Evolutionary conservation across 2,329 filamentous ascomycete genomes (phyloP), one percentile per base, ranked within the genome.

Genomic region (Pleoardoris graminearum): DNA sequence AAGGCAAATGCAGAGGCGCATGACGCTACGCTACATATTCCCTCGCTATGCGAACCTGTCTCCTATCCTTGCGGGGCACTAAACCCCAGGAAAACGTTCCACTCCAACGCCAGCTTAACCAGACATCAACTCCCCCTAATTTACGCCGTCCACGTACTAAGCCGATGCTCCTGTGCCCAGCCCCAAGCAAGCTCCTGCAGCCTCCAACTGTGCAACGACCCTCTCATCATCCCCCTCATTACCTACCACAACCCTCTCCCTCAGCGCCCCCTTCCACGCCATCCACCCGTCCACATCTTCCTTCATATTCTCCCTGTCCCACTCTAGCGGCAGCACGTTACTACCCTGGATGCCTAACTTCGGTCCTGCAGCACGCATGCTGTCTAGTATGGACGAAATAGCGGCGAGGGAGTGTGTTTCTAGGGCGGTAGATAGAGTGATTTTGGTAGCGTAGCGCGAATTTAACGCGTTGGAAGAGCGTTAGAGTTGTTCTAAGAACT

Each of bases 231-330:
- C 86, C 37, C 82, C 78, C 74, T 96, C 91, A 55, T 87, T 83
- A 23, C 84, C 89, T 17, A 43, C 85, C 46, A 92, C 79, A 43
- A 96, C 82, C 23, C 89, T 81, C 58, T 90, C 86, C 47, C 87
- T 82, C 50, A 97, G 76, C 53, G 86, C 77, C 50, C 87, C 77
- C 59, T 85, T 84, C 52, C 85, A 82, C 48, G 86, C 86, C 23
- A 97, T 76, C 81, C 90, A 90, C 59, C 89, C 89, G 60, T 96
- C 90, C 4, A 95, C 84, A 63, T 94, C 91, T 69, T 96, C 92
- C 59, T 88, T 82, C 41, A 95, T 82, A 1, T 80, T 79, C 0
- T 81, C 79, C 11, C 83, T 80, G 67, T 97, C 90, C 86, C 90
- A 96, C 47, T 84, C 80, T 6, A 97, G 79, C 7, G 83, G 79